Conservation (phyloP, 1,284 basidiomycete species). For the Fomitopsis betulina region DNA sequence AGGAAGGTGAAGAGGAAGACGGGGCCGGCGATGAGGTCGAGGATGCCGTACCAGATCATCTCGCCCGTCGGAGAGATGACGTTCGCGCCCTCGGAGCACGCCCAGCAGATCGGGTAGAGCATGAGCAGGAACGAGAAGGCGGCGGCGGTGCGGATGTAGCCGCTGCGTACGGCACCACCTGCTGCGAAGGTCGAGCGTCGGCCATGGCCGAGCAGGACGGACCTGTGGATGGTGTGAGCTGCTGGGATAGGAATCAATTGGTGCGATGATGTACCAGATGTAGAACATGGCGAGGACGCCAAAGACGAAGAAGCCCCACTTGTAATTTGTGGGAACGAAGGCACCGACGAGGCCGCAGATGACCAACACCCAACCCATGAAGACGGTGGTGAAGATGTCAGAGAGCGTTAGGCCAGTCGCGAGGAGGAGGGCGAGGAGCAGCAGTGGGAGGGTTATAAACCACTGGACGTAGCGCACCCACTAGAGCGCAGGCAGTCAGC, state of each 20-base stretch:
- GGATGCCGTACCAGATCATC: conserved; percentile 56
- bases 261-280: conserved; percentile 37
- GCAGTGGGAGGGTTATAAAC: conserved; percentile 52
- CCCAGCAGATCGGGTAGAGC: conserved; percentile 48
- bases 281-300: conserved; percentile 42
- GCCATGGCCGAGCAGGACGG: conserved; percentile 25
- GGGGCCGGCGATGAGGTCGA: conserved; percentile 54
- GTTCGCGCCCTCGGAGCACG: conserved; percentile 43
- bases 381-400: conserved; percentile 48
- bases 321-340: conserved; percentile 46
- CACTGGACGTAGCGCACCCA: conserved; percentile 53
- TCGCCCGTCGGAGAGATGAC: conserved; percentile 39
- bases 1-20: conserved; percentile 37
- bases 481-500: conserved; percentile 15
- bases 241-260: conserved; percentile 14
- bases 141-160: conserved; percentile 36
- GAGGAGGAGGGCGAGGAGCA: conserved; percentile 49
- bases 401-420: conserved; percentile 47
- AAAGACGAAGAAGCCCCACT: conserved; percentile 47
- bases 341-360: conserved; percentile 47
- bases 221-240: conserved; percentile 14
- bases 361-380: conserved; percentile 48
- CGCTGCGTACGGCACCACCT: conserved; percentile 31
- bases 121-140: conserved; percentile 47
- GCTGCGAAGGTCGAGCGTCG: conserved; percentile 31